Conservation (phyloP, 139 green algal genomes). For the Nannochloris sp. region DNA sequence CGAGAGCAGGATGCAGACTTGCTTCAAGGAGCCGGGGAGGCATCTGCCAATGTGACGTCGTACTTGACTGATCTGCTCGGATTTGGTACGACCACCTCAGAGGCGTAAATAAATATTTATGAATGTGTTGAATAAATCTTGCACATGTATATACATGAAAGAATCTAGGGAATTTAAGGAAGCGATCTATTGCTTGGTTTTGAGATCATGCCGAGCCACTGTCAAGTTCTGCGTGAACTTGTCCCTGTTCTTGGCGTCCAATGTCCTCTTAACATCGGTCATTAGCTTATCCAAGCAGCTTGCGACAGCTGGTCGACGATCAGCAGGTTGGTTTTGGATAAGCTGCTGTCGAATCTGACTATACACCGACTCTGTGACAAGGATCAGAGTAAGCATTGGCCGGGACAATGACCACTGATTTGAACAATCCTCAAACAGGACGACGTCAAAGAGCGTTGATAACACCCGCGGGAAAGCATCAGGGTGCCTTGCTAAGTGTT, state of each 20-base stretch:
- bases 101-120: background rate
- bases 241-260: slow-evolving; percentile 95
- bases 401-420: slow-evolving; percentile 94
- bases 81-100: background rate
- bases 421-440: slow-evolving; percentile 94
- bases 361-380: slow-evolving; percentile 81
- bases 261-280: slow-evolving; percentile 68
- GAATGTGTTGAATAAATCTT: too few relatives aligned
- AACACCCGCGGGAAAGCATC: slow-evolving; percentile 60
- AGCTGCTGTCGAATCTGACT: slow-evolving; percentile 61
- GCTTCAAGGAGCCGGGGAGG: background rate
- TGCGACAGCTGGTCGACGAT: slow-evolving; percentile 50
- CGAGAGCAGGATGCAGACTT: background rate
- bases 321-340: slow-evolving; percentile 51
- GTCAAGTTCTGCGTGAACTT: slow-evolving; percentile 98
- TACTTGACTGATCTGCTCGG: slow-evolving; percentile 7
- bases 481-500: slow-evolving; percentile 49
- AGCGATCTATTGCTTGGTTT: background rate
- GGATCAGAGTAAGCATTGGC: slow-evolving; percentile 93
- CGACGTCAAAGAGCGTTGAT: slow-evolving; percentile 87
- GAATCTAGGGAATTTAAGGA: background rate
- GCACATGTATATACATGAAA: slow-evolving; percentile 2
- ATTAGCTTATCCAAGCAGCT: slow-evolving; percentile 90
- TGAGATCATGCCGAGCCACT: slow-evolving; percentile 84
- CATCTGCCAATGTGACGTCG: slow-evolving; percentile 8